phyloP scores from a whole-genome alignment of 331 rosid species.

The Pyrus hybrid region DNA sequence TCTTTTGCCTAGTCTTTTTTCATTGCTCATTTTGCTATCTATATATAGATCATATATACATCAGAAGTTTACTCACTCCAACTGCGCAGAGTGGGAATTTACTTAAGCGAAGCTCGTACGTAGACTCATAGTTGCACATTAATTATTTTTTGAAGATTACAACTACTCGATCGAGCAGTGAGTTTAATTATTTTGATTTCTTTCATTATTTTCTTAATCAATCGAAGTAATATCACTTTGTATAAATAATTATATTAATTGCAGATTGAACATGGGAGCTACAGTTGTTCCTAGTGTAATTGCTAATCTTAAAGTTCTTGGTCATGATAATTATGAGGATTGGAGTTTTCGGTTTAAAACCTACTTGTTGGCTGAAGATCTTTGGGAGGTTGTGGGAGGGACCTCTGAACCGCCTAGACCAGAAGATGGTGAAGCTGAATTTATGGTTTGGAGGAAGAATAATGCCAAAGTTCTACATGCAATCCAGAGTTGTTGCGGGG shows the following conservation, averaged over 20 bases:
- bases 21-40: too few relatives aligned
- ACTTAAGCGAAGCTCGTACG: too few relatives aligned
- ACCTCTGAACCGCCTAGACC: neutral
- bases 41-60: too few relatives aligned
- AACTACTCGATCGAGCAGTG: neutral
- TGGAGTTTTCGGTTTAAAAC: neutral
- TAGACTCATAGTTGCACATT: too few relatives aligned
- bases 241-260: too few relatives aligned
- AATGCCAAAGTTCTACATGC: constrained; percentile 6
- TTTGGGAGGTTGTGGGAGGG: neutral
- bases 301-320: neutral
- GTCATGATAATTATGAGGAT: neutral
- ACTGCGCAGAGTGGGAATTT: too few relatives aligned
- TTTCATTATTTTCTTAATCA: neutral
- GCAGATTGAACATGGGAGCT: neutral
- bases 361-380: neutral
- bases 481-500: constrained; percentile 7
- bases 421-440: neutral
- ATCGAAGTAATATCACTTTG: neutral
- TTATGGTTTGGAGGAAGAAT: constrained; percentile 1
- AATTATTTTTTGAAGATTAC: neutral
- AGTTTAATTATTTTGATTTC: too few relatives aligned
- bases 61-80: too few relatives aligned
- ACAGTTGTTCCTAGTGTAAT: neutral
- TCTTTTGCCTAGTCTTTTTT: too few relatives aligned